phyloP scores from a whole-genome alignment of 2,329 filamentous ascomycete genomes.

The Gliomastix tumulicola region DNA sequence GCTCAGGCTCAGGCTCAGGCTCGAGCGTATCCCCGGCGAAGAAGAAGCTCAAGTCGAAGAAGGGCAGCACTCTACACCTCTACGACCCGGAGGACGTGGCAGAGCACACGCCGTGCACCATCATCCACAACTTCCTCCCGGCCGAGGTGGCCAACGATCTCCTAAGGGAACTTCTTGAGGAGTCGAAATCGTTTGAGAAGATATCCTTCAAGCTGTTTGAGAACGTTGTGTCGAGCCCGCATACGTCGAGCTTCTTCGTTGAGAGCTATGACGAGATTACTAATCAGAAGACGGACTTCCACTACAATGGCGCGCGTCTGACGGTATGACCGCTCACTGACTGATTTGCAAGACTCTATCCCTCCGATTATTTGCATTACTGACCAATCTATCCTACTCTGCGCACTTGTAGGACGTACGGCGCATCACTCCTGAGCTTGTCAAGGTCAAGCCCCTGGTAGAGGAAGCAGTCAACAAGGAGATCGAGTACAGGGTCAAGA shows the following conservation, averaged over 20 bases:
- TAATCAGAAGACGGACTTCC: constrained; percentile 70
- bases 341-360: no score
- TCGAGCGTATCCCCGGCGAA: constrained; percentile 17
- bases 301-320: constrained; percentile 76
- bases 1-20: no score
- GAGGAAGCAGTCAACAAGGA: constrained; percentile 71
- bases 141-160: constrained; percentile 64
- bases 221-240: constrained; percentile 75
- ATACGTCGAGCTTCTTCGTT: constrained; percentile 79
- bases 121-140: constrained; percentile 86
- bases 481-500: constrained; percentile 62
- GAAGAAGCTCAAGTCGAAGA: constrained; percentile 57
- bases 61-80: constrained; percentile 76
- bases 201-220: constrained; percentile 83
- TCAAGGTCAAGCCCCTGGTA: constrained; percentile 61
- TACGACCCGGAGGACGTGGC: constrained; percentile 78
- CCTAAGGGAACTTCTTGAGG: constrained; percentile 66
- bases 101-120: constrained; percentile 78
- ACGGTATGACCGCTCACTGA: constrained; percentile 41
- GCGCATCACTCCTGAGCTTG: constrained; percentile 67
- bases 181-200: constrained; percentile 63
- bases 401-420: constrained; percentile 57
- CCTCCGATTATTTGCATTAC: no score
- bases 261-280: constrained; percentile 63
- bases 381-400: not conserved